phyloP scores from a whole-genome alignment of 2,329 filamentous ascomycete species.

The Colletotrichum liriopes region DNA sequence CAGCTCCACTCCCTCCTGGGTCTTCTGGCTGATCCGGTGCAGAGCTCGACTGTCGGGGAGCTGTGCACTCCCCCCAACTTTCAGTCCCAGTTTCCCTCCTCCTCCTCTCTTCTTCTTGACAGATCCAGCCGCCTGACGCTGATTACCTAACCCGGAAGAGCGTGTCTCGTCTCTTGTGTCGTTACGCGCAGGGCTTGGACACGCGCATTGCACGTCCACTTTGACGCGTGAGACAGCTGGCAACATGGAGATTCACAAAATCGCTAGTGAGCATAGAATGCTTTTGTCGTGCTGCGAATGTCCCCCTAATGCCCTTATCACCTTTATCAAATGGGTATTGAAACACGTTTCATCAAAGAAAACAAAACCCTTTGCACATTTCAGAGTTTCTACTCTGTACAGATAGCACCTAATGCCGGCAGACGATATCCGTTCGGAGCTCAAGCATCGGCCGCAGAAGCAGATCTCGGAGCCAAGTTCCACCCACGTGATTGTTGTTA shows the following conservation, averaged over 20 bases:
- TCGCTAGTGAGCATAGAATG: too few species aligned
- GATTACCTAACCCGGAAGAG: slow-evolving; percentile 14
- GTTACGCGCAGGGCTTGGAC: neutral
- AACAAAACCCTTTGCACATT: neutral
- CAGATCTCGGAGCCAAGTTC: slow-evolving; percentile 15
- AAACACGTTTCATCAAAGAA: slow-evolving; percentile 19
- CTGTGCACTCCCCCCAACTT: slow-evolving; percentile 50
- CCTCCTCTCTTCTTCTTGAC: slow-evolving; percentile 46
- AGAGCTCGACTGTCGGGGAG: slow-evolving; percentile 48
- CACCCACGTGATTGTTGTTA: slow-evolving; percentile 44
- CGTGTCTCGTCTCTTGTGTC: neutral
- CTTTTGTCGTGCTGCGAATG: neutral
- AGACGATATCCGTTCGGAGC: neutral
- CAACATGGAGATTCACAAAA: neutral
- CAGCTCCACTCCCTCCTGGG: slow-evolving; percentile 41
- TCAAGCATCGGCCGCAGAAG: slow-evolving; percentile 5
- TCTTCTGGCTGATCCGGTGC: slow-evolving; percentile 40
- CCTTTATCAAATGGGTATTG: neutral
- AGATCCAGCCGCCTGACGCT: neutral
- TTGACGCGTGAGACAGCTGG: neutral
- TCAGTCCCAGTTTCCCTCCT: slow-evolving; percentile 47
- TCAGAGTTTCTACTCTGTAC: slow-evolving; percentile 19
- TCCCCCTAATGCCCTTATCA: neutral
- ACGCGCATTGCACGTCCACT: neutral
- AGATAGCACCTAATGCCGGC: neutral